A percentile compares a stretch with the other conserved stretches of the same genome.
Conservation (phyloP, 169 alveolate species). For the Plasmodium yoelii region DNA sequence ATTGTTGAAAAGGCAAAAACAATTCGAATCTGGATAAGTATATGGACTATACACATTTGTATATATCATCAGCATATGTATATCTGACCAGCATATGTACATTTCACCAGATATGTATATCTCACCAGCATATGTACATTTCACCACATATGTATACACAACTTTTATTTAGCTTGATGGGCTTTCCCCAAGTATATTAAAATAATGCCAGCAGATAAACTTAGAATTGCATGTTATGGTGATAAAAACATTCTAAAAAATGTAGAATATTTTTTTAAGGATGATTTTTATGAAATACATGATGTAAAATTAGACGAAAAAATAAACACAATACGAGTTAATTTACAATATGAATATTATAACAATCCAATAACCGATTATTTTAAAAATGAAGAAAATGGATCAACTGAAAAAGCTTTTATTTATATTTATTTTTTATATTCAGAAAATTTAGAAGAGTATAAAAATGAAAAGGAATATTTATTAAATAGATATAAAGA, state of each 20-base stretch:
- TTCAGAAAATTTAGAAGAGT: conserved; percentile 46
- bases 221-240: conserved; percentile 56
- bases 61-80: too few species aligned
- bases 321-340: conserved; percentile 25
- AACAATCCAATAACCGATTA: conserved; percentile 62
- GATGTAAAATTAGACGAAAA: conserved; percentile 70
- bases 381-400: conserved; percentile 57
- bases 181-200: too few species aligned
- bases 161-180: too few species aligned
- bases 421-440: conserved; percentile 61
- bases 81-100: too few species aligned
- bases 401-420: conserved; percentile 23
- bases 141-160: too few species aligned
- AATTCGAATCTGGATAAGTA: too few species aligned
- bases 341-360: conserved; percentile 35
- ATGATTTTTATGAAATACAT: conserved; percentile 43
- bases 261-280: conserved; percentile 52
- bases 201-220: conserved; percentile 36
- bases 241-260: conserved; percentile 38
- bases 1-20: too few species aligned
- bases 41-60: too few species aligned
- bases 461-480: conserved; percentile 56
- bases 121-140: too few species aligned
- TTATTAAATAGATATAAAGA: conserved; percentile 46
- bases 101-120: too few species aligned